Evolutionary conservation across 1,284 basidiomycete genomes (phyloP).

Genomic region (Ganoderma lingzhi): DNA sequence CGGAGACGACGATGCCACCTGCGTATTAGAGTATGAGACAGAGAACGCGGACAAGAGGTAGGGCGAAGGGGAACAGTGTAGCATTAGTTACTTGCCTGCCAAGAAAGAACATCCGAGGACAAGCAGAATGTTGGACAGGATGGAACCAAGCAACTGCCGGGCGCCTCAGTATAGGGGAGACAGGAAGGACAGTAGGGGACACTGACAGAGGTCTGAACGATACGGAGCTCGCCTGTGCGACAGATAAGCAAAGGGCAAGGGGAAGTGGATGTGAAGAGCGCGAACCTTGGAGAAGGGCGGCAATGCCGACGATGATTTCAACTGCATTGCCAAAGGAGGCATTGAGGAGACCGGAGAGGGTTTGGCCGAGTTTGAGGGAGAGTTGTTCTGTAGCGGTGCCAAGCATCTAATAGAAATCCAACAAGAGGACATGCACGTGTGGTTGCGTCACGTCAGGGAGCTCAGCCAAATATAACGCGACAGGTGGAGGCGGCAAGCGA

Average conservation of each 20-base stretch:
- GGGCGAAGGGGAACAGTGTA: background rate
- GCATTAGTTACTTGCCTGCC: slow-evolving; percentile 56
- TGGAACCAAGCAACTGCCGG: slow-evolving; percentile 78
- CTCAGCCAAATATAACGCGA: slow-evolving; percentile 10
- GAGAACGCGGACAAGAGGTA: background rate
- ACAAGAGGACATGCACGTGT: background rate
- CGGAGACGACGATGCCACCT: slow-evolving; percentile 72
- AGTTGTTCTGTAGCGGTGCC: slow-evolving; percentile 91
- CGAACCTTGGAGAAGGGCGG: slow-evolving; percentile 82
- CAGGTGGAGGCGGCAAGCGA: slow-evolving; percentile 4
- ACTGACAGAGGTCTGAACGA: slow-evolving; percentile 87
- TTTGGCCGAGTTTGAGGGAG: slow-evolving; percentile 81
- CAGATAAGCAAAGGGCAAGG: slow-evolving; percentile 1
- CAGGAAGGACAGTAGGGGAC: slow-evolving; percentile 7
- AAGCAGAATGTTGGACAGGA: slow-evolving; percentile 89
- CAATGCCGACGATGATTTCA: slow-evolving; percentile 89
- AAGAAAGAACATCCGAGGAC: slow-evolving; percentile 92
- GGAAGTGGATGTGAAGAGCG: slow-evolving; percentile 6
- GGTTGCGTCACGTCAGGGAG: slow-evolving; percentile 6
- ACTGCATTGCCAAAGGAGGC: slow-evolving; percentile 86
- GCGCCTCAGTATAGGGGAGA: slow-evolving; percentile 13
- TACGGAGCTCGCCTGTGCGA: slow-evolving; percentile 72
- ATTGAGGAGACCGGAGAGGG: slow-evolving; percentile 86
- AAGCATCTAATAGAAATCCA: slow-evolving; percentile 53
- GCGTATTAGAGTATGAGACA: background rate